phyloP scores from a whole-genome alignment of 805 yeast species.

The Yarrowia keelungensis region DNA sequence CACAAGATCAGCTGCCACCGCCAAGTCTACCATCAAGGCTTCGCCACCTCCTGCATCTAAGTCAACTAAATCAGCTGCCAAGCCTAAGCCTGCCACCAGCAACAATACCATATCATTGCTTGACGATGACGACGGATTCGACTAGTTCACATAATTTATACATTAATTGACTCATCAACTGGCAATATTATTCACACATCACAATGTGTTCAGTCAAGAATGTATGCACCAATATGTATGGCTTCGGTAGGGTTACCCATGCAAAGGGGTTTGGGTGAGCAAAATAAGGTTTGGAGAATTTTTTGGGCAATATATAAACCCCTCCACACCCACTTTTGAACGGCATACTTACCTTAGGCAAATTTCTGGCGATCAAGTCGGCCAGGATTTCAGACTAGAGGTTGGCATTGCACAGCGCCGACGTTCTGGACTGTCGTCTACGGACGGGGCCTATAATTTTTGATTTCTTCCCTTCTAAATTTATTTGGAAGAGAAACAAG shows the following conservation, averaged over 20 bases:
- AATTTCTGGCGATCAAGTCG: constrained; percentile 39
- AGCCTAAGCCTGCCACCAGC: background rate
- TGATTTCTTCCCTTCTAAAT: constrained; percentile 24
- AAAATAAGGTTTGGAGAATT: background rate
- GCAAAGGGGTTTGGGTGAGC: background rate
- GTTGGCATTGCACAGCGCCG: constrained; percentile 39
- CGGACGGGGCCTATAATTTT: constrained; percentile 37
- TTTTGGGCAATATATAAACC: constrained; percentile 15
- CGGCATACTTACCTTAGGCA: constrained; percentile 30
- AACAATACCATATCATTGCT: background rate
- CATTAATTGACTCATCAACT: background rate
- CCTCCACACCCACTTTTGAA: background rate
- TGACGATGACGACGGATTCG: constrained; percentile 27
- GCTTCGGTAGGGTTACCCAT: constrained; percentile 25
- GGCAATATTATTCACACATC: background rate
- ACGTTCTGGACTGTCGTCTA: constrained; percentile 38
- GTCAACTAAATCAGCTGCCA: constrained; percentile 1
- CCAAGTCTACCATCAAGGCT: no score
- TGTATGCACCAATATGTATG: background rate
- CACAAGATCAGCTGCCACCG: background rate
- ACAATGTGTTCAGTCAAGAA: no score
- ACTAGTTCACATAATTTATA: constrained; percentile 10
- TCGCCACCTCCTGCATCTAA: background rate
- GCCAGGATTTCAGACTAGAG: constrained; percentile 34
- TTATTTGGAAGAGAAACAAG: constrained; percentile 8